Evolutionary conservation across 1,284 basidiomycete genomes (phyloP).

Genomic region (Apiotrichum veenhuisii): DNA sequence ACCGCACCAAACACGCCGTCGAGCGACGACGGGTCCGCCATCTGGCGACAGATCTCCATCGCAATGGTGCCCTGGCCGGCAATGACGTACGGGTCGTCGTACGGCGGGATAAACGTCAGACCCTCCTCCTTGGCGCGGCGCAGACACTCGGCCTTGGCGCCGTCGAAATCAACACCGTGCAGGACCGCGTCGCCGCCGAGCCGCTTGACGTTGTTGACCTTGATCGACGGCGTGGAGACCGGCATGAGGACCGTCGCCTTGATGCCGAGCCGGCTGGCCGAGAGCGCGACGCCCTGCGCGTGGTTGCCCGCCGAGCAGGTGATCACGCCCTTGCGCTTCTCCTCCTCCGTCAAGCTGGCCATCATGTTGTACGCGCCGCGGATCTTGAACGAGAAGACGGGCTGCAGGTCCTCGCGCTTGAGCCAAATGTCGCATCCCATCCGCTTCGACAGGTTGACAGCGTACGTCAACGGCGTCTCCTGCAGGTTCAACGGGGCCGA

Average conservation of each 20-base stretch:
- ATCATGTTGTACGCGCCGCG: constrained; percentile 99
- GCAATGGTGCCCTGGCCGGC: constrained; percentile 96
- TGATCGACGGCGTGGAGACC: constrained; percentile 89
- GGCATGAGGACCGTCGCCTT: constrained; percentile 99
- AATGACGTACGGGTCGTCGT: constrained; percentile 94
- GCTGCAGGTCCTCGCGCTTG: constrained; percentile 96
- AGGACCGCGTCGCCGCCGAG: constrained; percentile 92
- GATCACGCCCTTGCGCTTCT: constrained; percentile 94
- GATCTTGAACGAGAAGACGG: constrained; percentile 99
- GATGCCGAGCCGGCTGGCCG: constrained; percentile 77
- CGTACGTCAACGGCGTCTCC: constrained; percentile 85
- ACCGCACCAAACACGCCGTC: constrained; percentile 87
- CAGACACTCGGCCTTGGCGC: constrained; percentile 89
- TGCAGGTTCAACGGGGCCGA: constrained; percentile 67
- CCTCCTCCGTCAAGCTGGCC: constrained; percentile 80
- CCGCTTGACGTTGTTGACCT: constrained; percentile 87
- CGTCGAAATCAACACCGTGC: constrained; percentile 91
- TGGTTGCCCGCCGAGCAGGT: constrained; percentile 99
- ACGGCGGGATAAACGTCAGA: constrained; percentile 90
- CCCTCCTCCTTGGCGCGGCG: constrained; percentile 73
- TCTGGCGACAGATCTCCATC: constrained; percentile 88
- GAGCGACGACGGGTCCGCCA: constrained; percentile 67
- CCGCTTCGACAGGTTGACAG: constrained; percentile 77
- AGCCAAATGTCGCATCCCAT: constrained; percentile 89
- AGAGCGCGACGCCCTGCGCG: constrained; percentile 95